Base-by-base conservation (phyloP, 1,139 yeast species). In the Suhomyces panamericanus region DNA sequence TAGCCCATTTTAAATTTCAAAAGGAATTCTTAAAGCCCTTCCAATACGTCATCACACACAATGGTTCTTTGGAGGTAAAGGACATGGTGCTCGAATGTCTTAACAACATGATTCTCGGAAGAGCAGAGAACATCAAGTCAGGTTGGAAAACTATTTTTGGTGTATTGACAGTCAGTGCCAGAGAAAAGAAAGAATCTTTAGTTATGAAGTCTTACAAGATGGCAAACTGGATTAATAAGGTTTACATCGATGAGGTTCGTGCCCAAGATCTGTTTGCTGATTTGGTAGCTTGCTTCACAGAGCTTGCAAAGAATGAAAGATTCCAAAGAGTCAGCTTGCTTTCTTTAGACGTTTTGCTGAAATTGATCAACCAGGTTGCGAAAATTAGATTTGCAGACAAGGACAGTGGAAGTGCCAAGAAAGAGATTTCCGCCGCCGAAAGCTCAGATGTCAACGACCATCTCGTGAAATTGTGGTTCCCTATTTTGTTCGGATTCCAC, bases 91-190 rank as follows among this genome's bases (percentile, higher is more conserved):
- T 95, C 49, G 96, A 91, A 55, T 91, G 97, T 66, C 76, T 91
- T 54, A 82, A 85, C 54, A 93, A 89, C 60, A 86, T 95, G 85
- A 82, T 93, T 40, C 73, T 82, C 49, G 84, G 93, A 13, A 85
- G 91, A 58, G 82, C 93, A 6, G 70, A 67, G 6, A 79, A 80
- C 49, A 87, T 95, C 49, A 85, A 81, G 61, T 90, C 98, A 28
- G 99, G 99, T 35, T 95, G 99, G 99, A 81, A 81, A 50, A 84
- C 98, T 0, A 85, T 95, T 49, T 83, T 93, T 58, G 85, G 83
- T 20, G 89, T 90, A 1, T 80, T 91, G 54, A 73, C 81, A 0
- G 80, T 77, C 24, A 87, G 87, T 3, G 87, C 88, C 0, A 70
- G 67, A 40, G 83, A 77, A 36, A 69, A 67, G 41, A 70, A 72